These are phyloP conservation scores for Fusarium sp. DNA, from an alignment of 2,329 filamentous ascomycete species.

Conservation along the genomic window DNA sequence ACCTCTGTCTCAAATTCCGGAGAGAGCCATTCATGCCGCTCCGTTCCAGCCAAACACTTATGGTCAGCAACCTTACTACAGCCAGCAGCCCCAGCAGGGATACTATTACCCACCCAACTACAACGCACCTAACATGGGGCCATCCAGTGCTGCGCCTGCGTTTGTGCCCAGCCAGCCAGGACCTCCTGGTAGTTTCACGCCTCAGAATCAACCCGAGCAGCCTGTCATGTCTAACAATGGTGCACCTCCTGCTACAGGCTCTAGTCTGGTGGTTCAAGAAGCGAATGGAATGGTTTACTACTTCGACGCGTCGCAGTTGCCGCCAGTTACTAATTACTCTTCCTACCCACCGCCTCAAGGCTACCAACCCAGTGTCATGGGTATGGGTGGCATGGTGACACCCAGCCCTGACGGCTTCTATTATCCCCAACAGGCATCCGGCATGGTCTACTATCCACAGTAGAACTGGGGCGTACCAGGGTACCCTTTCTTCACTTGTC, in stretches of 20 bases:
- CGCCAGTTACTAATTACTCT: conserved; percentile 63
- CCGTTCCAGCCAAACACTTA: conserved; percentile 86
- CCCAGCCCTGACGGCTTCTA: conserved; percentile 78
- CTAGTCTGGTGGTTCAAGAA: conserved; percentile 80
- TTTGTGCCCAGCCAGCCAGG: conserved; percentile 69
- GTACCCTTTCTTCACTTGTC: conserved; percentile 38
- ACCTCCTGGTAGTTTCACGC: conserved; percentile 57
- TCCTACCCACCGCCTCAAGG: conserved; percentile 62
- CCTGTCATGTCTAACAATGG: conserved; percentile 49
- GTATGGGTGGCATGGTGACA: conserved; percentile 86
- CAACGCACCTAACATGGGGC: conserved; percentile 64
- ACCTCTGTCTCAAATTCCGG: conserved; percentile 90
- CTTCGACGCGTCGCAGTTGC: conserved; percentile 82
- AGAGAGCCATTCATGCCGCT: conserved; percentile 89
- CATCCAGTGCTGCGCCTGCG: conserved; percentile 61
- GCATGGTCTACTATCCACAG: conserved; percentile 72
- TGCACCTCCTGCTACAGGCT: conserved; percentile 45
- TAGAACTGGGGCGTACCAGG: conserved; percentile 55
- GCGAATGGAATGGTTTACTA: conserved; percentile 97
- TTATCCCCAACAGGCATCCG: conserved; percentile 68
- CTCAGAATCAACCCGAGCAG: conserved; percentile 57
- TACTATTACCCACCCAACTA: conserved; percentile 77
- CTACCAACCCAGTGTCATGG: conserved; percentile 70
- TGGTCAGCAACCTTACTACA: conserved; percentile 67
- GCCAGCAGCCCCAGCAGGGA: conserved; percentile 67